These are phyloP conservation scores for Aspergillus ruber DNA, from an alignment of 2,329 filamentous ascomycete species.

Conservation along the genomic window DNA sequence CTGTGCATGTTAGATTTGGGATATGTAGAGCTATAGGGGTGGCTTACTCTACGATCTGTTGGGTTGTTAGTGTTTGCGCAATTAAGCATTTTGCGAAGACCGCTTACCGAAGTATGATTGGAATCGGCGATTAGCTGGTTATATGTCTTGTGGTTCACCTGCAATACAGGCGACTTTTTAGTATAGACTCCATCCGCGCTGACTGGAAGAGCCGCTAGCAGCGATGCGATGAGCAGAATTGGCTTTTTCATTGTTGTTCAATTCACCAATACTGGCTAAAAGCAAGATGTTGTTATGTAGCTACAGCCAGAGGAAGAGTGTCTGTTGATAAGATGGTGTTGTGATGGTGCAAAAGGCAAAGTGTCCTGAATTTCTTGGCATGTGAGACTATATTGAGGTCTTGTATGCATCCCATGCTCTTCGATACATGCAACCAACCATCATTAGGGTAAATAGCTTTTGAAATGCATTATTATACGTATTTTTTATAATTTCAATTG, in stretches of 20 bases:
- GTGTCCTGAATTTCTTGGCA: constrained; percentile 39
- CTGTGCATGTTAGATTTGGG: constrained; percentile 36
- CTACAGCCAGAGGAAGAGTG: not conserved
- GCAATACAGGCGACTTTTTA: constrained; percentile 80
- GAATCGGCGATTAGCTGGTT: constrained; percentile 77
- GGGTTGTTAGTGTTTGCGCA: constrained; percentile 10
- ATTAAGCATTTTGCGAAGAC: not conserved
- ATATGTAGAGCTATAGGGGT: constrained; percentile 7
- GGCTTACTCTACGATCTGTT: constrained; percentile 49
- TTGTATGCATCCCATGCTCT: too few species aligned
- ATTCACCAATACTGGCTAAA: not conserved
- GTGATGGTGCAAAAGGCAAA: constrained; percentile 8
- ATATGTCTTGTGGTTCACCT: constrained; percentile 73
- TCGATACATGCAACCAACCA: too few species aligned
- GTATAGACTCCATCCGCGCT: constrained; percentile 70
- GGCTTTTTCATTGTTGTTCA: constrained; percentile 27
- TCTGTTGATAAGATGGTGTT: too few species aligned
- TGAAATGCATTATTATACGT: too few species aligned
- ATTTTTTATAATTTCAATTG: too few species aligned
- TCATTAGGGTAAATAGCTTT: too few species aligned
- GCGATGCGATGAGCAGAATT: constrained; percentile 51
- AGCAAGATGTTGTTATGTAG: not conserved
- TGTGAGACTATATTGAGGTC: constrained; percentile 12
- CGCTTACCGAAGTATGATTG: constrained; percentile 79
- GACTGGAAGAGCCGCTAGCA: constrained; percentile 60